phyloP scores from a whole-genome alignment of 2,329 filamentous ascomycete species.

The Blastomyces percursus region DNA sequence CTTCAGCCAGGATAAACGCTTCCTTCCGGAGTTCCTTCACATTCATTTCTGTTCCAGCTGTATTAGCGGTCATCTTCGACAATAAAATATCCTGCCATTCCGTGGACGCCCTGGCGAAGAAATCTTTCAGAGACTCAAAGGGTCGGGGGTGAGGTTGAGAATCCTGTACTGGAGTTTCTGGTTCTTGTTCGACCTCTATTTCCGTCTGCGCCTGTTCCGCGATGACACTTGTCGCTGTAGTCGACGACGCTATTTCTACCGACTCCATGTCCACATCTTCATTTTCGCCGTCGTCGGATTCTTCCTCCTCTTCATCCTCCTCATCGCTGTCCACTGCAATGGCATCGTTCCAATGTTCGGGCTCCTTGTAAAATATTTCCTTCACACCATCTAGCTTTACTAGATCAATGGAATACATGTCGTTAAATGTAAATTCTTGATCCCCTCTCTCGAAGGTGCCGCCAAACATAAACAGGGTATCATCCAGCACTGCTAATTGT shows the following conservation, averaged over 20 bases:
- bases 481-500: slow-evolving; percentile 79
- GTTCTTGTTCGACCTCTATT: slow-evolving; percentile 30
- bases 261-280: slow-evolving; percentile 35
- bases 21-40: slow-evolving; percentile 88
- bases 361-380: slow-evolving; percentile 75
- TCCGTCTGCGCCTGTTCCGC: slow-evolving; percentile 22
- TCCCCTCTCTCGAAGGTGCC: slow-evolving; percentile 94
- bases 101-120: slow-evolving; percentile 76
- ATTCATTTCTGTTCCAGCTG: slow-evolving; percentile 45
- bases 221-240: slow-evolving; percentile 27
- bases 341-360: slow-evolving; percentile 69
- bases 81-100: slow-evolving; percentile 87
- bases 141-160: slow-evolving; percentile 65
- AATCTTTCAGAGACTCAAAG: slow-evolving; percentile 83
- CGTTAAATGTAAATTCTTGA: slow-evolving; percentile 89
- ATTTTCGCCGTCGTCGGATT: slow-evolving; percentile 33
- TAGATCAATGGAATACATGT: slow-evolving; percentile 87
- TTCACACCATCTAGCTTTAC: slow-evolving; percentile 90
- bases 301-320: slow-evolving; percentile 35
- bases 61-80: slow-evolving; percentile 59
- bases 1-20: slow-evolving; percentile 83
- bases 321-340: slow-evolving; percentile 52
- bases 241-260: slow-evolving; percentile 28
- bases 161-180: slow-evolving; percentile 50
- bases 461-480: slow-evolving; percentile 86